Conservation (phyloP, 306 rosid species). For the Vigna unguiculata region DNA sequence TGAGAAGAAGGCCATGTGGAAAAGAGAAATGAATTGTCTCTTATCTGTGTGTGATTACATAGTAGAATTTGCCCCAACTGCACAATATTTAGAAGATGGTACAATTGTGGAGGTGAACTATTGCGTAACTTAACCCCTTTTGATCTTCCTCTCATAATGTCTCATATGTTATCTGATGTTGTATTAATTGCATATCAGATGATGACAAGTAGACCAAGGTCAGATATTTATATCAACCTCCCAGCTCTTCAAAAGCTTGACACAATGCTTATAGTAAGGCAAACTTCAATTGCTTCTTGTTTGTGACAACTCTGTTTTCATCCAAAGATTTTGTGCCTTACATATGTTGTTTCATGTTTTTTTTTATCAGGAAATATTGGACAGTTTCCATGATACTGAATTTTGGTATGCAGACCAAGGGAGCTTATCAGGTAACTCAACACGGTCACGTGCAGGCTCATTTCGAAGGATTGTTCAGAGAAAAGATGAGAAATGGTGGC, state of each 20-base stretch:
- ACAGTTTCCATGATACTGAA: slow-evolving; percentile 78
- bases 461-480: slow-evolving; percentile 73
- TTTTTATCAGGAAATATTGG: slow-evolving; percentile 76
- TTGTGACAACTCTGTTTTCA: slow-evolving; percentile 2
- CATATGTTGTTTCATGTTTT: not conserved
- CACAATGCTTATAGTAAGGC: slow-evolving; percentile 84
- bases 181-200: slow-evolving; percentile 59
- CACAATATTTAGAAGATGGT: slow-evolving; percentile 73
- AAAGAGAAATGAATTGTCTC: slow-evolving; percentile 91
- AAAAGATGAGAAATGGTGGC: slow-evolving; percentile 98
- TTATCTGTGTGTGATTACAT: slow-evolving; percentile 92
- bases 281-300: slow-evolving; percentile 29
- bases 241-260: slow-evolving; percentile 95
- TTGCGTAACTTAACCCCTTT: slow-evolving; percentile 1
- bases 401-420: slow-evolving; percentile 96
- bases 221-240: slow-evolving; percentile 85
- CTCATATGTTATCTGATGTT: not conserved
- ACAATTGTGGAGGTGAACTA: slow-evolving; percentile 73
- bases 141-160: slow-evolving; percentile 10
- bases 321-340: slow-evolving; percentile 25
- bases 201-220: slow-evolving; percentile 83
- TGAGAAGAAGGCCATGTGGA: slow-evolving; percentile 96
- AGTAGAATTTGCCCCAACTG: slow-evolving; percentile 81
- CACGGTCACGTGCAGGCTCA: slow-evolving; percentile 65
- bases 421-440: slow-evolving; percentile 73